Percentiles rank a stretch among this genome's conserved stretches.
phyloP scores from a whole-genome alignment of 1,139 yeast species.

The Saccharomyces hybrid region DNA sequence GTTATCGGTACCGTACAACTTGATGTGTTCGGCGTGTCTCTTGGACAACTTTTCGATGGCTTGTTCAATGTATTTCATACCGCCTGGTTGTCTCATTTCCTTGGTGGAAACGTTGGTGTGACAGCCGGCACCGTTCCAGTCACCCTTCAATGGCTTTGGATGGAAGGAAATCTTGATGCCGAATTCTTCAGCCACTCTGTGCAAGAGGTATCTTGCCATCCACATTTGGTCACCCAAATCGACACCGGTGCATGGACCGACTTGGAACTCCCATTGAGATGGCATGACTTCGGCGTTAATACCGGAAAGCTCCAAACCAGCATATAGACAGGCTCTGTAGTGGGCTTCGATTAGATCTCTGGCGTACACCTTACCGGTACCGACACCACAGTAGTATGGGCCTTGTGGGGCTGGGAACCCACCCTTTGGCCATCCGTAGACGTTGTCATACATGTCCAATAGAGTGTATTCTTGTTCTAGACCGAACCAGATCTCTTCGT shows the following conservation, averaged over 20 bases:
- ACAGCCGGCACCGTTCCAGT: conserved; percentile 99
- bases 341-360: conserved; percentile 98
- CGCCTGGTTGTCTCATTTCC: conserved; percentile 88
- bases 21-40: conserved; percentile 95
- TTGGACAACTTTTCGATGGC: conserved; percentile 90
- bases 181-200: conserved; percentile 96
- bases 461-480: conserved; percentile 97
- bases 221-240: conserved; percentile 95
- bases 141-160: conserved; percentile 98
- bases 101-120: conserved; percentile 96
- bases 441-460: conserved; percentile 82
- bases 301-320: conserved; percentile 88
- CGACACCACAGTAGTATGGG: conserved; percentile 99
- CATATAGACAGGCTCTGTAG: conserved; percentile 92
- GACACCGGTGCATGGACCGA: conserved; percentile 95
- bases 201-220: conserved; percentile 87
- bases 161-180: conserved; percentile 98
- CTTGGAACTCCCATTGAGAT: conserved; percentile 99
- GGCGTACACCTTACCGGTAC: conserved; percentile 96
- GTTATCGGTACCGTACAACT: conserved; percentile 91
- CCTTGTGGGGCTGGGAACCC: conserved; percentile 99
- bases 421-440: conserved; percentile 98
- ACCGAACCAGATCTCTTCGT: conserved; percentile 91
- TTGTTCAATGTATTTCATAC: conserved; percentile 85
- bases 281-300: conserved; percentile 99